A percentile compares a stretch with the other conserved stretches of the same genome.
These are phyloP conservation scores for Phytophthora sp. DNA, from an alignment of 352 stramenopile genomes.

Conservation along the genomic window DNA sequence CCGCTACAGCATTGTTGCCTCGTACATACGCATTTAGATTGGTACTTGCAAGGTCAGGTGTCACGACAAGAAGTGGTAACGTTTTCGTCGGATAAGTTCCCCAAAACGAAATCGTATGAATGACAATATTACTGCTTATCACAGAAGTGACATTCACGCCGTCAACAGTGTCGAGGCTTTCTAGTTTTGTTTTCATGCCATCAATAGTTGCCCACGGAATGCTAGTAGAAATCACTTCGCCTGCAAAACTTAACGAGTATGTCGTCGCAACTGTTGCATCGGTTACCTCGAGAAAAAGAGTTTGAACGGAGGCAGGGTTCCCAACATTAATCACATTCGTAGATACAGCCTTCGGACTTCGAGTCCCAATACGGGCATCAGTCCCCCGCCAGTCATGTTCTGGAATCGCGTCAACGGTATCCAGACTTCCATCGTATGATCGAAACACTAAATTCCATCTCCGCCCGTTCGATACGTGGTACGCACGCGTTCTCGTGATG, in stretches of 20 bases:
- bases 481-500: slow-evolving; percentile 43
- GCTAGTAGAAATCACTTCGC: slow-evolving; percentile 34
- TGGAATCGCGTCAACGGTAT: slow-evolving; percentile 65
- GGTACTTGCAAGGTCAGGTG: slow-evolving; percentile 10
- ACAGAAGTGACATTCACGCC: slow-evolving; percentile 56
- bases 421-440: slow-evolving; percentile 60
- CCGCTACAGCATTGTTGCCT: slow-evolving; percentile 55
- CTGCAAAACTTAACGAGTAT: slow-evolving; percentile 62
- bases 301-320: slow-evolving; percentile 61
- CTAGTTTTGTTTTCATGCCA: slow-evolving; percentile 47
- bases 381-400: slow-evolving; percentile 68
- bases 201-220: slow-evolving; percentile 49
- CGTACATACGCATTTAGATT: slow-evolving; percentile 51
- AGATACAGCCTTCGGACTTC: slow-evolving; percentile 39
- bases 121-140: slow-evolving; percentile 53
- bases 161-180: slow-evolving; percentile 55
- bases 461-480: slow-evolving; percentile 49
- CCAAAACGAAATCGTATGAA: slow-evolving; percentile 91
- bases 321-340: slow-evolving; percentile 55
- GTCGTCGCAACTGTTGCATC: slow-evolving; percentile 27
- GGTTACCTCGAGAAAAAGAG: slow-evolving; percentile 54
- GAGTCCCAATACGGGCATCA: slow-evolving; percentile 51
- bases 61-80: slow-evolving; percentile 47
- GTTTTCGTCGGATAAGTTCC: slow-evolving; percentile 68
- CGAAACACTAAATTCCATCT: slow-evolving; percentile 77